A percentile compares a stretch with the other conserved stretches of the same genome.
Conservation (phyloP, 495 filamentous ascomycete species). For the Penicillium turbatum region DNA sequence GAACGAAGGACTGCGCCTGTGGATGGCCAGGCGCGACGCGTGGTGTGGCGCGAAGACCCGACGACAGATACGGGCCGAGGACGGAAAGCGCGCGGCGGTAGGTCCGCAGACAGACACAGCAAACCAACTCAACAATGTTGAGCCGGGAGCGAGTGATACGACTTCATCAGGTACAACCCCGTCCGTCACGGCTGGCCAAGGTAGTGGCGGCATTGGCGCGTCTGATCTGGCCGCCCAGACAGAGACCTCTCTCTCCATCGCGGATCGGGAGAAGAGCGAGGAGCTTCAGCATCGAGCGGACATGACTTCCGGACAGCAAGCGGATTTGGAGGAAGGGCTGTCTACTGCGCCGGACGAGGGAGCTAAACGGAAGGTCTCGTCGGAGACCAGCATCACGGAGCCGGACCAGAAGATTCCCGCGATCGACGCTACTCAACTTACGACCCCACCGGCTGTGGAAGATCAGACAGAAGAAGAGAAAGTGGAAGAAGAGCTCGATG, state of each 20-base stretch:
- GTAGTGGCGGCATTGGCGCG: slow-evolving; percentile 19
- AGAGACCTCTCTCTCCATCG: slow-evolving; percentile 23
- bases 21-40: slow-evolving; percentile 67
- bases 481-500: slow-evolving; percentile 28
- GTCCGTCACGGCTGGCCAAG: background rate
- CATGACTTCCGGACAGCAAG: slow-evolving; percentile 5
- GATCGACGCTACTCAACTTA: slow-evolving; percentile 3
- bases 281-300: slow-evolving; percentile 11
- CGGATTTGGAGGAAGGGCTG: slow-evolving; percentile 22
- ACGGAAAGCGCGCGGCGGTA: slow-evolving; percentile 13
- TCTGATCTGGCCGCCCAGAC: slow-evolving; percentile 32
- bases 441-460: slow-evolving; percentile 12
- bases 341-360: slow-evolving; percentile 25
- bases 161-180: slow-evolving; percentile 10
- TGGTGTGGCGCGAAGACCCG: slow-evolving; percentile 73
- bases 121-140: slow-evolving; percentile 2
- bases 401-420: slow-evolving; percentile 18
- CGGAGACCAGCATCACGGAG: slow-evolving; percentile 33
- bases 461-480: slow-evolving; percentile 25
- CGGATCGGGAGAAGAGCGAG: slow-evolving; percentile 21
- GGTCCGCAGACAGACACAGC: background rate
- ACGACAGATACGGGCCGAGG: slow-evolving; percentile 24
- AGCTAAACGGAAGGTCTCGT: slow-evolving; percentile 24
- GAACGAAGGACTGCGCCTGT: slow-evolving; percentile 78
- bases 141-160: slow-evolving; percentile 6